Evolutionary conservation across 2,329 filamentous ascomycete species (phyloP).

Genomic region (Cladosporium sp.): DNA sequence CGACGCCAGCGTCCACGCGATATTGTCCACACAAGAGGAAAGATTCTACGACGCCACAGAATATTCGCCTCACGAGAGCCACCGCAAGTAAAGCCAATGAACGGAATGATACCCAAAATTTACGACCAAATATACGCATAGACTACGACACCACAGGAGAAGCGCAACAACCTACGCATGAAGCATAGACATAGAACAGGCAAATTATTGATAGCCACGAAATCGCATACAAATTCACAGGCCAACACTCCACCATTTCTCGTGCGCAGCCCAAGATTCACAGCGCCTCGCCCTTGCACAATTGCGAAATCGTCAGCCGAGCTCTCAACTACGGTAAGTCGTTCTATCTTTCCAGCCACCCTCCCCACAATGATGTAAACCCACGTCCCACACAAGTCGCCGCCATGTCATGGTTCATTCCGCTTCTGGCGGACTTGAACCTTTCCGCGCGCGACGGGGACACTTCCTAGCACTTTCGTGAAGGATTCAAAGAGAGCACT

Average conservation of each 20-base stretch:
- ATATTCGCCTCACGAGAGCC: background rate
- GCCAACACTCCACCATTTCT: too few species aligned
- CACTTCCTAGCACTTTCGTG: slow-evolving; percentile 10
- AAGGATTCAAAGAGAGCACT: slow-evolving; percentile 20
- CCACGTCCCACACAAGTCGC: background rate
- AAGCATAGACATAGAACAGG: background rate
- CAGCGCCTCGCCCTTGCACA: too few species aligned
- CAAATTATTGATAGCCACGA: background rate
- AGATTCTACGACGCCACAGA: slow-evolving; percentile 23
- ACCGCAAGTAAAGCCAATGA: background rate
- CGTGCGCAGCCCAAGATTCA: too few species aligned
- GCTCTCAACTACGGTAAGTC: too few species aligned
- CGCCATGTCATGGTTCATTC: background rate
- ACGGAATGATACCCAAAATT: background rate
- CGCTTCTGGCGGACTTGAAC: background rate
- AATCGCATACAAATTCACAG: background rate
- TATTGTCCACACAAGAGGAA: slow-evolving; percentile 18
- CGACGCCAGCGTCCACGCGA: background rate
- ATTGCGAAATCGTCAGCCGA: too few species aligned
- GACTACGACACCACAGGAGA: too few species aligned
- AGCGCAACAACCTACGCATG: too few species aligned
- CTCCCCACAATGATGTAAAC: slow-evolving; percentile 3
- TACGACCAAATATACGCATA: background rate
- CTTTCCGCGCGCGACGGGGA: background rate
- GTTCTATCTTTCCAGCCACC: background rate